Percentiles rank a stretch among this genome's conserved stretches.
These are phyloP conservation scores for Jatropha podagrica DNA, from an alignment of 441 rosid species.

Conservation along the genomic window DNA sequence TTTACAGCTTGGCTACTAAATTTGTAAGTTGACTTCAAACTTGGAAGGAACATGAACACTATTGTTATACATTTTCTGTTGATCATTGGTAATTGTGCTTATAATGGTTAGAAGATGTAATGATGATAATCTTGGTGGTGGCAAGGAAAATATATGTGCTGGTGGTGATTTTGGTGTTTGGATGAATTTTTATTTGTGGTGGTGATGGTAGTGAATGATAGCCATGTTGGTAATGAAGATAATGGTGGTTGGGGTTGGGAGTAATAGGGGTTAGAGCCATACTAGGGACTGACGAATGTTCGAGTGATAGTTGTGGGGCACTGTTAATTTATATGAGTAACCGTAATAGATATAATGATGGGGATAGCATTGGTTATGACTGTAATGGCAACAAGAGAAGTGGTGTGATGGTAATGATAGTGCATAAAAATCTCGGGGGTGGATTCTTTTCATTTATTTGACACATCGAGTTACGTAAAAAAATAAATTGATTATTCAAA, in stretches of 20 bases:
- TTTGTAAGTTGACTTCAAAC: not conserved
- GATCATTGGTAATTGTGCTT: not conserved
- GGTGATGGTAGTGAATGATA: not conserved
- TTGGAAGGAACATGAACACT: not conserved
- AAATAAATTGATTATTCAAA: not conserved
- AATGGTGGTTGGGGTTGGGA: not conserved
- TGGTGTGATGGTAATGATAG: not conserved
- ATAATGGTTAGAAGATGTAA: not conserved
- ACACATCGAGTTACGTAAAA: not conserved
- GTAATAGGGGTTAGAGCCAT: not conserved
- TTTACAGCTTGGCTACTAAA: not conserved
- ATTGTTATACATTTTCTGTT: not conserved
- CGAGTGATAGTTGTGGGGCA: not conserved
- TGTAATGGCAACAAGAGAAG: not conserved
- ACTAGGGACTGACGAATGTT: not conserved
- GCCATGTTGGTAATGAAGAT: not conserved
- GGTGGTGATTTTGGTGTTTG: not conserved
- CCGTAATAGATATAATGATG: not conserved
- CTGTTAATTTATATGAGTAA: not conserved
- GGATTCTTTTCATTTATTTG: not conserved
- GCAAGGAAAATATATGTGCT: not conserved
- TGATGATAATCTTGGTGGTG: not conserved
- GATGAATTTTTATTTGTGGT: not conserved
- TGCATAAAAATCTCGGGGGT: not conserved
- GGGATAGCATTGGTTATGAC: not conserved